Base-by-base conservation (phyloP, 192 early-diverging fungal genomes). In the Umbelopsis ramanniana region DNA sequence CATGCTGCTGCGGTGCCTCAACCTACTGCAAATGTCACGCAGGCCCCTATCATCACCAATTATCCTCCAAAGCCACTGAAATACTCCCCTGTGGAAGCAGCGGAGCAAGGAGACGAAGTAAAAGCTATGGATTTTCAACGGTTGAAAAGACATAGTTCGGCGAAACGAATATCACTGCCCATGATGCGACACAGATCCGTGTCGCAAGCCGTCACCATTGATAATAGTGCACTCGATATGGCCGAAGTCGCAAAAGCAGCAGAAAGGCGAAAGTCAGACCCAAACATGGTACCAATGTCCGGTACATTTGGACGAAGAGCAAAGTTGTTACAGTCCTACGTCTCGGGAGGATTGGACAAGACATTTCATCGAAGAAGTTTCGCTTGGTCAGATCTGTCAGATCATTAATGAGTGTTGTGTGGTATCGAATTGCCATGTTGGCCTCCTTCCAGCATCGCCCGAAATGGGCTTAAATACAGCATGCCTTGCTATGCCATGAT, bases 51-150 rank as follows among this genome's bases (percentile, higher is more conserved):
- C 17, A 63, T 63, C 12, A 29, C 57, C 29, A 37, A 63, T 14
- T 75, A 75, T 50, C 74, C 74, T 17, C 74, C 74, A 11, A 75
- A 75, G 47, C 74, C 74, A n/a, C 68, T 75, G 4, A 53, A 47
- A 14, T 75, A 75, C n/a, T 68, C 74, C n/a, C 74, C 74, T 15
- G 74, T 75, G 4, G 54, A 75, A 46, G 40, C 40, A 43, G 40
- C 40, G 6, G 40, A 46, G 26, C 22, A 68, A 68, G 4, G 21
- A 40, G 70, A 72, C 43, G 17, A 19, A 22, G 26, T 38, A 19
- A 26, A 21, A 14, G 7, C 55, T 21, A 60, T 50, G 68, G 55
- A 35, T 5, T 45, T 11, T 70, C 74, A 21, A 12, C 69, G 38
- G 29, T 45, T 22, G 15, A 63, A 63, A 26, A 17, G 29, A 37